These are phyloP conservation scores for Dalbergia oliveri DNA, from an alignment of 306 rosid genomes.

Conservation along the genomic window DNA sequence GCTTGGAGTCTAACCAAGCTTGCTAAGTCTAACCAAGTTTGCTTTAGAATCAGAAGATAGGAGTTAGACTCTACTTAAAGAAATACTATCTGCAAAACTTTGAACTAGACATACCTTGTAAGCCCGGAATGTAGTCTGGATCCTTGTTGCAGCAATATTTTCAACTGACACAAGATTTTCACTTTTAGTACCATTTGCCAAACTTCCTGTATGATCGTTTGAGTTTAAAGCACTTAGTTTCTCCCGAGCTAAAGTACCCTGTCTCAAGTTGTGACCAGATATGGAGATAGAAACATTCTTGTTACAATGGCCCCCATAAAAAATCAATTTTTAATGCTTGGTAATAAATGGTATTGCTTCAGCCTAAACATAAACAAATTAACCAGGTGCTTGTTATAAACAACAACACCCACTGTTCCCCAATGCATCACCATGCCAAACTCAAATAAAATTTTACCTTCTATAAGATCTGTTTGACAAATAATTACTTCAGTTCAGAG, in stretches of 20 bases:
- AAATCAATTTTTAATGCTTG: slow-evolving; percentile 39
- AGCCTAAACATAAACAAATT: slow-evolving; percentile 19
- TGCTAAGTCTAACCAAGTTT: neutral
- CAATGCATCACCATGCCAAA: slow-evolving; percentile 23
- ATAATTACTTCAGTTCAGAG: neutral
- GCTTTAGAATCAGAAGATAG: slow-evolving; percentile 7
- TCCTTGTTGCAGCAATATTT: slow-evolving; percentile 81
- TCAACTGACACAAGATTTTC: slow-evolving; percentile 65
- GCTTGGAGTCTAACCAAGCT: neutral
- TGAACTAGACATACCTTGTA: slow-evolving; percentile 60
- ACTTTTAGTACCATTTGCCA: slow-evolving; percentile 52
- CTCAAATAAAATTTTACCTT: slow-evolving; percentile 14
- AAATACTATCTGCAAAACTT: slow-evolving; percentile 21
- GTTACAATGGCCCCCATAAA: slow-evolving; percentile 32
- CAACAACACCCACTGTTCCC: neutral
- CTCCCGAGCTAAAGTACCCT: slow-evolving; percentile 62
- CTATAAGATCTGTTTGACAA: slow-evolving; percentile 3
- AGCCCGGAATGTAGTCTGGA: slow-evolving; percentile 93
- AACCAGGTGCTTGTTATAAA: slow-evolving; percentile 6
- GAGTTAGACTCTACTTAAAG: slow-evolving; percentile 18
- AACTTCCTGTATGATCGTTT: slow-evolving; percentile 51
- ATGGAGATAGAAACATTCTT: slow-evolving; percentile 34
- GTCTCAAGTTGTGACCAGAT: slow-evolving; percentile 39
- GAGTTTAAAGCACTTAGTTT: slow-evolving; percentile 56
- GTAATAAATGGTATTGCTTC: slow-evolving; percentile 28